Base-by-base conservation (phyloP, 1,139 yeast species). In the Pichia sp. region DNA sequence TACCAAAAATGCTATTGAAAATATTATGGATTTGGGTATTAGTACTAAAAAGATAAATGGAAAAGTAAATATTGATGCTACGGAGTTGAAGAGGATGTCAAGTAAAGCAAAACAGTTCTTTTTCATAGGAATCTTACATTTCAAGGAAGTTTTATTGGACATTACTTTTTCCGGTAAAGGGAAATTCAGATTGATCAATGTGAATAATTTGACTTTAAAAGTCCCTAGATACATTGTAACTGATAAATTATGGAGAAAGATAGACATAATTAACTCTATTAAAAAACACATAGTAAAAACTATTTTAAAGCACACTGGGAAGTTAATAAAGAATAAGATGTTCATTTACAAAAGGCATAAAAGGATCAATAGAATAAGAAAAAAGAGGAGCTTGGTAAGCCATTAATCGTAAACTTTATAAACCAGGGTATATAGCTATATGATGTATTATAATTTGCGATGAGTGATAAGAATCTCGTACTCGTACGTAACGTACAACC, bases 91-190 rank as follows among this genome's bases (percentile, higher is more conserved):
- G 3, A 38, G 36, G 43, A 80, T 81, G 86, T 60, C 79, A 5
- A 60, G 63, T 24, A 62, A 89, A 45, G 77, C 88, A 2, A 69
- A 77, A 31, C 71, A 70, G 44, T 79, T 68, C 52, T 62, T 78
- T 53, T 75, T 78, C 52, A 71, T 81, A 43, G 69, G 71, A 24
- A 62, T 69, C 9, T 62, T 81, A 47, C 62, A 59, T 19, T 53
- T 80, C 17, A 64, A 67, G 40, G 67, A 75, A 11, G 66, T 75
- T 30, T 59, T 67, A 2, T 55, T 81, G 21, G 68, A 69, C 60
- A 68, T 81, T 20, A 78, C 86, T 4, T 72, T 78, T 45, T 72
- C 71, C 50, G 77, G 82, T 36, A 67, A 66, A 36, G 86, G 88
- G 0, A 66, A 71, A 30, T 67, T 66, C 53, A 64, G 80, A 46